Conservation (phyloP, 2,329 filamentous ascomycete species). For the Monilinia aucupariae region DNA sequence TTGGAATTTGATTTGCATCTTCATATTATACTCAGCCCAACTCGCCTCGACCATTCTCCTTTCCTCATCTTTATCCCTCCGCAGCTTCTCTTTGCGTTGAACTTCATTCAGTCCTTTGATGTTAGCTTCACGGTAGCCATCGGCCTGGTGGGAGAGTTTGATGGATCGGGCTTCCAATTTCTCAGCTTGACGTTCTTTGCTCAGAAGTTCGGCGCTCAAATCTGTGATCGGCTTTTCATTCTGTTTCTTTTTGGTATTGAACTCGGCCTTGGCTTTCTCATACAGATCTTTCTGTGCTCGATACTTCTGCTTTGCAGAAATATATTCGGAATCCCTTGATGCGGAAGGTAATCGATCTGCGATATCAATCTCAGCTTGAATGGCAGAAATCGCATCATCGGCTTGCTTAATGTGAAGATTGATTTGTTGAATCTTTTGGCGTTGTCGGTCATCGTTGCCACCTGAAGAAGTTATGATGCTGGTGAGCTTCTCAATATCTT, state of each 20-base stretch:
- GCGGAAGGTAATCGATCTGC: slow-evolving; percentile 56
- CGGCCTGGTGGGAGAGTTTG: slow-evolving; percentile 68
- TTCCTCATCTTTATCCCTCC: slow-evolving; percentile 28
- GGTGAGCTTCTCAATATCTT: slow-evolving; percentile 66
- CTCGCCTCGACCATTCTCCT: slow-evolving; percentile 28
- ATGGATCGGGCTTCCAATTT: slow-evolving; percentile 65
- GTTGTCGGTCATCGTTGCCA: slow-evolving; percentile 69
- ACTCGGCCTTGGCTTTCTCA: slow-evolving; percentile 43
- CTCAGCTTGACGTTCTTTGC: slow-evolving; percentile 61
- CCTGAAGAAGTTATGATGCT: slow-evolving; percentile 62
- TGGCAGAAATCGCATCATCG: slow-evolving; percentile 50
- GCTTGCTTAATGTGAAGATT: slow-evolving; percentile 65
- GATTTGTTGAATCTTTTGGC: slow-evolving; percentile 70
- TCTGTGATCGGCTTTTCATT: slow-evolving; percentile 58
- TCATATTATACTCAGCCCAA: slow-evolving; percentile 23
- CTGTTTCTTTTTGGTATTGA: slow-evolving; percentile 56
- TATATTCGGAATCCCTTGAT: slow-evolving; percentile 51
- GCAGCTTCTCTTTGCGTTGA: slow-evolving; percentile 33
- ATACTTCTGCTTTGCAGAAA: slow-evolving; percentile 50
- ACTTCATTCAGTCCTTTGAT: slow-evolving; percentile 44
- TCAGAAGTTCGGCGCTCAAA: slow-evolving; percentile 57
- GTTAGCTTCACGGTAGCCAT: slow-evolving; percentile 63
- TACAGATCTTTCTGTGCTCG: slow-evolving; percentile 44
- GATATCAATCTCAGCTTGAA: slow-evolving; percentile 56
- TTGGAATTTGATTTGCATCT: slow-evolving; percentile 14